A percentile compares a stretch with the other conserved stretches of the same genome.
Evolutionary conservation across 768 basidiomycete genomes (phyloP).

Genomic region (Trametes coccinea): DNA sequence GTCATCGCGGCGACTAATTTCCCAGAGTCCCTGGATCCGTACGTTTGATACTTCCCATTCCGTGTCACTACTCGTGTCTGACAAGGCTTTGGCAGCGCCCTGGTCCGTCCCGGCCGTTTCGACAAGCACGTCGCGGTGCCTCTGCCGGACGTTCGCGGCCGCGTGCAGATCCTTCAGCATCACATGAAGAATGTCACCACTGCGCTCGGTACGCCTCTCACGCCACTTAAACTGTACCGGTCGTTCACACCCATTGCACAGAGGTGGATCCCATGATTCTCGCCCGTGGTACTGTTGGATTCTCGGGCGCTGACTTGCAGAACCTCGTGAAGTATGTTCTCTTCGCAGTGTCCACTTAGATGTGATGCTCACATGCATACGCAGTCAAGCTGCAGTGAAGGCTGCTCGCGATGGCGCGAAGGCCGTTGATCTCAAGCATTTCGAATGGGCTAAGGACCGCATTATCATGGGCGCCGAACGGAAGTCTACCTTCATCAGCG

Average conservation of each 20-base stretch:
- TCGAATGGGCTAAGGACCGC: conserved; percentile 99
- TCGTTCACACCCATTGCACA: conserved; percentile 27
- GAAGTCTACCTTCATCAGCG: conserved; percentile 84
- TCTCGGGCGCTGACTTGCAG: conserved; percentile 95
- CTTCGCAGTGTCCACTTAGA: not conserved
- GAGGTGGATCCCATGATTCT: conserved; percentile 86
- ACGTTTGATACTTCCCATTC: conserved; percentile 32
- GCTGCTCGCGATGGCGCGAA: conserved; percentile 82
- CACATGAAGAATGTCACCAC: conserved; percentile 82
- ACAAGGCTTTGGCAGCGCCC: conserved; percentile 54
- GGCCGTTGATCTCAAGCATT: conserved; percentile 75
- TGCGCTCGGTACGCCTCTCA: conserved; percentile 46
- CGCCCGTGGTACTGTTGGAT: conserved; percentile 92
- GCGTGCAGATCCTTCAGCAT: conserved; percentile 90
- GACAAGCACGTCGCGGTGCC: conserved; percentile 92
- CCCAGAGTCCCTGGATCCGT: conserved; percentile 91
- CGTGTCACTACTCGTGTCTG: not conserved
- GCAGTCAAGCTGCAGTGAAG: conserved; percentile 88
- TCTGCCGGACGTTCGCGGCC: conserved; percentile 90
- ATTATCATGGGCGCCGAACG: conserved; percentile 98
- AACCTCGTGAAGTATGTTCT: conserved; percentile 89
- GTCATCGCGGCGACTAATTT: conserved; percentile 99
- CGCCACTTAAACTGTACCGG: not conserved
- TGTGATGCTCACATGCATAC: conserved; percentile 2
- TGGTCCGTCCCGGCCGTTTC: conserved; percentile 95